phyloP scores from a whole-genome alignment of 192 early-diverging fungal species.

The Linnemannia zychae region DNA sequence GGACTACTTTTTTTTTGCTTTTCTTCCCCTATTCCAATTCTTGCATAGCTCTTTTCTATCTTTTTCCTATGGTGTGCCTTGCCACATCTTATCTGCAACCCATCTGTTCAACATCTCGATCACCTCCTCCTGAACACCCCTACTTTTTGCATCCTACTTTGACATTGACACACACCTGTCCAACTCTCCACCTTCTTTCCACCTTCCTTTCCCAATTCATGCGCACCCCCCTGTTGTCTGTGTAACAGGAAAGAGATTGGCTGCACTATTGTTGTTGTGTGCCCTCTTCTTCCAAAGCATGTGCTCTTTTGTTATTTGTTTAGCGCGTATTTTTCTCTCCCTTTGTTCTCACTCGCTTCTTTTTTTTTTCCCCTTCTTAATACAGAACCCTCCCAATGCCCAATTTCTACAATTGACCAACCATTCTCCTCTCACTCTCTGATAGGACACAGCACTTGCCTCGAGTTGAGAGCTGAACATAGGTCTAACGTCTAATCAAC shows the following conservation, averaged over 20 bases:
- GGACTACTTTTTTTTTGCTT: background rate
- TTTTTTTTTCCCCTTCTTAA: background rate
- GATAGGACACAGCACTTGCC: background rate
- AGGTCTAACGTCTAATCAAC: too few species aligned
- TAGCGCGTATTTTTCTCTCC: background rate
- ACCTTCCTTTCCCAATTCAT: background rate
- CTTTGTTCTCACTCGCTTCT: background rate
- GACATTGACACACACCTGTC: background rate
- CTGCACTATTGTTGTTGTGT: background rate
- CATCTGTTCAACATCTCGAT: background rate
- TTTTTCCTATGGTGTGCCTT: background rate
- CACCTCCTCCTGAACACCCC: background rate
- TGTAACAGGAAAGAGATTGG: background rate
- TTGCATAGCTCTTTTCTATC: background rate
- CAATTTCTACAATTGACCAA: background rate
- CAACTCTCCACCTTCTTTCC: background rate
- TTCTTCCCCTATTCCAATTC: background rate
- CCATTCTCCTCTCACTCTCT: background rate
- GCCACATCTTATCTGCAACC: background rate
- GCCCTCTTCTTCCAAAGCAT: background rate
- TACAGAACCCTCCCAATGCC: background rate
- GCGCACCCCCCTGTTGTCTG: background rate
- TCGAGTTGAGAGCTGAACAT: too few species aligned
- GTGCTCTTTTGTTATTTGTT: background rate
- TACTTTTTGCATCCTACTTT: background rate